Base-by-base conservation (phyloP, 2,329 filamentous ascomycete species). In the Hymenoscyphus scutula region DNA sequence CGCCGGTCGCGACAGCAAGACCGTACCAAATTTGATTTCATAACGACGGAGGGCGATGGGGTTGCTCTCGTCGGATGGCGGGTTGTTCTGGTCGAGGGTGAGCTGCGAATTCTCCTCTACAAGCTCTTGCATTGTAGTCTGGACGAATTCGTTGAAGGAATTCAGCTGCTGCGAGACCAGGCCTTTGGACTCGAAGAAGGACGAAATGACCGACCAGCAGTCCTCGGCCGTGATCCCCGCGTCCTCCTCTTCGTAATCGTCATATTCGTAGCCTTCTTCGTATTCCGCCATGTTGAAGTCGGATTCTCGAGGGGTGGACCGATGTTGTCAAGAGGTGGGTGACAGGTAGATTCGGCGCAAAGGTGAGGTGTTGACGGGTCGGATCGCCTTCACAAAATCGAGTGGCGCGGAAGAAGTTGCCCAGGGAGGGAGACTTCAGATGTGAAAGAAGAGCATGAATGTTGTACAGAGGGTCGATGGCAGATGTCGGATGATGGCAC, bases 101-200 rank as follows among this genome's bases (percentile, higher is more conserved):
- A 98, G 89, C 68, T 89, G 87, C 48, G 91, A 91, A 75, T 97
- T 94, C 76, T 98, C 95, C 72, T 92, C 89, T 64, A 99, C 90
- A 64, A 99, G 86, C 71, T 97, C 91, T 74, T 98, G 93, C 78
- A 99, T 94, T 0, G 93, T 97, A 25, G 91, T 92, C 64, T 89
- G 88, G 62, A 95, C 93, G 73, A 99, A 99, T 75, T 98, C 93
- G 78, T 99, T 92, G 78, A 97, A 99, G 0, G 96, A 99, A 76
- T 98, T 94, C 66, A 98, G 88, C 80, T 99, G 95, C 78, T 99
- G 94, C 17, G 95, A 97, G 25, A 97, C 95, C 34, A 99, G 84
- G 72, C 95, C 94, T 79, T 98, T 99, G 66, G 88, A 85, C 71
- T 97, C 92, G 79, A 99, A 99, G 81, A 97, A 98, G 10, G 95